Percentiles rank a stretch among this genome's conserved stretches.
Conservation (phyloP, 192 early-diverging fungal species). For the Pilaira anomala region DNA sequence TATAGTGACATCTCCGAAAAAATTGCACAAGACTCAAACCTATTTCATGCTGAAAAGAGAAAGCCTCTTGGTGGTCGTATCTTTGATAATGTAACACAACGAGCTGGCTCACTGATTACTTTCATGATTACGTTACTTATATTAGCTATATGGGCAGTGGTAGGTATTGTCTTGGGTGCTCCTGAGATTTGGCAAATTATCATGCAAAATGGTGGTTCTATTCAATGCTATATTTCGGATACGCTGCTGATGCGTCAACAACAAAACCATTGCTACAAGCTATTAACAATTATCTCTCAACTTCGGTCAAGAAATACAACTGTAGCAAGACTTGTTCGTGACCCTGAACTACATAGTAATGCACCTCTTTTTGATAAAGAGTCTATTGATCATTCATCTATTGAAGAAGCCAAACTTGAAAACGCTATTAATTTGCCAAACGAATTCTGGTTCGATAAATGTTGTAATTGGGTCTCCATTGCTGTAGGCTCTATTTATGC, state of each 20-base stretch:
- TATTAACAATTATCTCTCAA: slow-evolving; percentile 8
- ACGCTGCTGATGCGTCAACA: slow-evolving; percentile 29
- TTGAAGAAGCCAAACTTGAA: neutral
- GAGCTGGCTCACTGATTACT: slow-evolving; percentile 14
- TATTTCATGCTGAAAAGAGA: neutral
- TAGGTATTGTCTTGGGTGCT: slow-evolving; percentile 7
- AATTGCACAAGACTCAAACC: neutral
- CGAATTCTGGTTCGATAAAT: slow-evolving; percentile 13
- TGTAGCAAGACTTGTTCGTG: neutral
- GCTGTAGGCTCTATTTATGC: slow-evolving; percentile 15
- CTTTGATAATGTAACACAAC: slow-evolving; percentile 9
- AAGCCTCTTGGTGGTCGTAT: neutral
- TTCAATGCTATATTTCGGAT: slow-evolving; percentile 24
- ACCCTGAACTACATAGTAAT: neutral
- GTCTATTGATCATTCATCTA: neutral
- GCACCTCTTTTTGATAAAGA: neutral
- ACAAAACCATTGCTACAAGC: neutral
- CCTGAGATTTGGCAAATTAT: slow-evolving; percentile 22
- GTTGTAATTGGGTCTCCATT: slow-evolving; percentile 10
- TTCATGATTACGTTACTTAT: slow-evolving; percentile 11
- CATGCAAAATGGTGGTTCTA: slow-evolving; percentile 18
- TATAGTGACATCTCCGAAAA: neutral
- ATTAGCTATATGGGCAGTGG: slow-evolving; percentile 10
- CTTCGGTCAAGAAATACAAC: slow-evolving; percentile 10
- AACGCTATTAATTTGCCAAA: slow-evolving; percentile 15